These are phyloP conservation scores for Vigna reflexopilosa DNA, from an alignment of 306 rosid species.

Conservation along the genomic window DNA sequence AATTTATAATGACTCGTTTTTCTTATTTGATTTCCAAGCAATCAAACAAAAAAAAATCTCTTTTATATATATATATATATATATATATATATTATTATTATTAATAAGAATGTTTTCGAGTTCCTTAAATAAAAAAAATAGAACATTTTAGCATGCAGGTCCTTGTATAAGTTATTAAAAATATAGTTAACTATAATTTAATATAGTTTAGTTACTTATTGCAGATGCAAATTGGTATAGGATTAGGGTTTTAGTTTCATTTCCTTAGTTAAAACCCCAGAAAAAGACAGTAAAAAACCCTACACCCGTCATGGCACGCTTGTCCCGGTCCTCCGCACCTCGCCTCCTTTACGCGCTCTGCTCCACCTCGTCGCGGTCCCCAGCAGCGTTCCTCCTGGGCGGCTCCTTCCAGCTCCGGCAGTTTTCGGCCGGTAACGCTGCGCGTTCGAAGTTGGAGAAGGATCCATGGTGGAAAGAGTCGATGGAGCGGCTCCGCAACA, in stretches of 20 bases:
- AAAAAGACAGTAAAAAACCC: conserved; percentile 2
- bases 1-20: too few species aligned
- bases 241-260: conserved; percentile 38
- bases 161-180: too few species aligned
- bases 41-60: too few species aligned
- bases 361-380: conserved; percentile 47
- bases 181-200: too few species aligned
- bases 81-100: too few species aligned
- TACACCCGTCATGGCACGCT: conserved; percentile 45
- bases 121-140: too few species aligned
- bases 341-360: conserved; percentile 53
- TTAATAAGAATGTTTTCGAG: too few species aligned
- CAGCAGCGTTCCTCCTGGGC: conserved; percentile 39
- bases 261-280: conserved; percentile 7
- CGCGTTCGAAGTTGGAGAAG: conserved; percentile 74
- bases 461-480: conserved; percentile 96
- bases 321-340: conserved; percentile 45
- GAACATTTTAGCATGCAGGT: too few species aligned
- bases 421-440: conserved; percentile 64
- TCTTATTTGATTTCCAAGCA: too few species aligned
- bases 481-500: conserved; percentile 78
- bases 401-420: conserved; percentile 68
- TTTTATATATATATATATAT: too few species aligned
- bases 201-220: too few species aligned
- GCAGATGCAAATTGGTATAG: too few species aligned